phyloP scores from a whole-genome alignment of 75 land plant genomes.

The Chamaecyparis obtusa region DNA sequence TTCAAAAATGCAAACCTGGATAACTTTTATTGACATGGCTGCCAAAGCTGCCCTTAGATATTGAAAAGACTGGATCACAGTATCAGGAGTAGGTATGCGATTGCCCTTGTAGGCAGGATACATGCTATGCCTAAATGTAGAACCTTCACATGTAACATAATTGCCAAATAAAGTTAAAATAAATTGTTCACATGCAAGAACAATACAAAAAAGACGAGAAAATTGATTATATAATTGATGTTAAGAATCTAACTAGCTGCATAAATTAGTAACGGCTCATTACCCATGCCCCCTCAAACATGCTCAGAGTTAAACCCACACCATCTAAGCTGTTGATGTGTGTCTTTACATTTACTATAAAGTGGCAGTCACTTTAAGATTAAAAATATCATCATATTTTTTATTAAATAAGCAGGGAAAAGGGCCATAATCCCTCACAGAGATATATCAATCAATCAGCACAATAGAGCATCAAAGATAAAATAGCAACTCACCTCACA shows the following conservation, averaged over 20 bases:
- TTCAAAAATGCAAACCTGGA: constrained; percentile 55
- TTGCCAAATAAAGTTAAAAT: background rate
- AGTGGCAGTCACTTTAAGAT: background rate
- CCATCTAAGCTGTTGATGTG: background rate
- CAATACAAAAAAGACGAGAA: background rate
- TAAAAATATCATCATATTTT: background rate
- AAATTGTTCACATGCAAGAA: background rate
- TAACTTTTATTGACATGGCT: constrained; percentile 78
- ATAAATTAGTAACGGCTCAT: background rate
- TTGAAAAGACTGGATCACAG: constrained; percentile 71
- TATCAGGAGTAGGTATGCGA: constrained; percentile 93
- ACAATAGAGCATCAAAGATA: too few species aligned
- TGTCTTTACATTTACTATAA: background rate
- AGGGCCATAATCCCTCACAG: too few species aligned
- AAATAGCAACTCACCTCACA: too few species aligned
- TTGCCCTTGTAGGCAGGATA: constrained; percentile 75
- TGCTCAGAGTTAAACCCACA: background rate
- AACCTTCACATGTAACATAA: constrained; percentile 31
- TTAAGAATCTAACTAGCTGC: background rate
- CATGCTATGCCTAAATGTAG: constrained; percentile 76
- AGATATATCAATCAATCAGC: too few species aligned
- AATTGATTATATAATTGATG: background rate
- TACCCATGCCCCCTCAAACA: background rate
- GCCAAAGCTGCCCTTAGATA: constrained; percentile 82
- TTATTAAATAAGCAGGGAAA: too few species aligned